Evolutionary conservation across 352 stramenopile species (phyloP), one percentile per base, ranked within the genome.

Genomic region (Pythium insidiosum): DNA sequence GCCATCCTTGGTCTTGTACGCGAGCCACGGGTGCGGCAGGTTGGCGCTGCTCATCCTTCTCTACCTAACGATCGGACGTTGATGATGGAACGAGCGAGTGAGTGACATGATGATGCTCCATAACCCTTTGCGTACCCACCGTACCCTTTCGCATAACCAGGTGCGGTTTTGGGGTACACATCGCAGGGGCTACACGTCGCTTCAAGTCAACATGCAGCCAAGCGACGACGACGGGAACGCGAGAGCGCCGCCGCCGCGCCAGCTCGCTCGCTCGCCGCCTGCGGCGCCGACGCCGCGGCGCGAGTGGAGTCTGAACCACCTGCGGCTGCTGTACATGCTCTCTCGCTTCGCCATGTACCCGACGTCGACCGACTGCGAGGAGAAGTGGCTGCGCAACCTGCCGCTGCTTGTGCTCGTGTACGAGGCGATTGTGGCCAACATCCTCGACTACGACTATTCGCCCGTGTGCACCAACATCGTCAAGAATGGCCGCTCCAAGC

Each of bases 381-480:
- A 98, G 57, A 79, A 94, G 53, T 99, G 95, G 95, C 66, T 99
- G 23, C 82, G 93, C 18, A 98, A 97, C 59, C 78, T 95, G 22
- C 88, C 95, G 20, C 56, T 99, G 40, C 80, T 97, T 31, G 95
- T 99, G 42, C 76, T 99, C 29, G 82, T 98, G 24, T 99, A 98
- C 67, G 95, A 98, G 43, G 94, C 88, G 4, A 96, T 98, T 42
- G 89, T 98, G 21, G 66, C 85, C 35, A 75, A 92, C 34, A 77
- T 98, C 1, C 49, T 99, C 19, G 86, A 98, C 54, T 98, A 96
- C 57, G 95, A 98, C 66, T 98, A 98, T 62, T 96, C 94, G 35
- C 95, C 95, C 10, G 84, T 97, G 45, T 97, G 83, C 47, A 84
- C 84, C 44, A 81, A 96, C 43, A 95, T 99, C 38, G 84, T 98